phyloP scores from a whole-genome alignment of 2,329 filamentous ascomycete genomes.

The Trichoderma guizhouense region DNA sequence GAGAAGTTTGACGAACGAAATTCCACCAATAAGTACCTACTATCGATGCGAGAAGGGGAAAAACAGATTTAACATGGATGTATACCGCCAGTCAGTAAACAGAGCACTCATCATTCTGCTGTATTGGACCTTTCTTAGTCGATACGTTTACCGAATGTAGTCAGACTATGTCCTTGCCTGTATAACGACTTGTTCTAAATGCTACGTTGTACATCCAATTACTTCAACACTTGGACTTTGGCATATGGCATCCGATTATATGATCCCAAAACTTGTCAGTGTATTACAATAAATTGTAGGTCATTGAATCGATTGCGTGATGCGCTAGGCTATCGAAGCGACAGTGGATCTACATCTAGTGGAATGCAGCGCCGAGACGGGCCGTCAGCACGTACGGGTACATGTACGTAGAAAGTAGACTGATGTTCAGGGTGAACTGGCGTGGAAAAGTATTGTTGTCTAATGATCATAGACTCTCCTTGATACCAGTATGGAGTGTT shows the following conservation, averaged over 20 bases:
- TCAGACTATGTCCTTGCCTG: rapidly evolving
- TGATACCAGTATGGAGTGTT: background rate
- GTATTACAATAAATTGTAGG: background rate
- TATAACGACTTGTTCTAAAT: background rate
- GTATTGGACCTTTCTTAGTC: too few relatives aligned
- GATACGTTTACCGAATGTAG: background rate
- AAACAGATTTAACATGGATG: background rate
- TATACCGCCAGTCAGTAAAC: background rate
- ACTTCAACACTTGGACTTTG: background rate
- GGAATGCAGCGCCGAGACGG: background rate
- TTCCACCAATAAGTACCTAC: background rate
- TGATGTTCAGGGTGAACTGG: background rate
- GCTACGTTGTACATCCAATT: background rate
- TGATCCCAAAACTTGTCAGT: background rate
- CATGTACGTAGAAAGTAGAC: background rate
- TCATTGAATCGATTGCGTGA: background rate
- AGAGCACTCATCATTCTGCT: background rate
- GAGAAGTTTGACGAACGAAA: background rate
- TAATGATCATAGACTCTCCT: background rate
- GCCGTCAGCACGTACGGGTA: background rate
- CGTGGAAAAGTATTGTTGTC: background rate
- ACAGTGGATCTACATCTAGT: background rate
- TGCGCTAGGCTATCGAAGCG: conserved; percentile 12
- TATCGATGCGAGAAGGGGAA: background rate
- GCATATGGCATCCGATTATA: background rate